Percentiles rank a stretch among this genome's conserved stretches.
Conservation (phyloP, 768 basidiomycete genomes). For the Rhodosporidiobolus odoratus region DNA sequence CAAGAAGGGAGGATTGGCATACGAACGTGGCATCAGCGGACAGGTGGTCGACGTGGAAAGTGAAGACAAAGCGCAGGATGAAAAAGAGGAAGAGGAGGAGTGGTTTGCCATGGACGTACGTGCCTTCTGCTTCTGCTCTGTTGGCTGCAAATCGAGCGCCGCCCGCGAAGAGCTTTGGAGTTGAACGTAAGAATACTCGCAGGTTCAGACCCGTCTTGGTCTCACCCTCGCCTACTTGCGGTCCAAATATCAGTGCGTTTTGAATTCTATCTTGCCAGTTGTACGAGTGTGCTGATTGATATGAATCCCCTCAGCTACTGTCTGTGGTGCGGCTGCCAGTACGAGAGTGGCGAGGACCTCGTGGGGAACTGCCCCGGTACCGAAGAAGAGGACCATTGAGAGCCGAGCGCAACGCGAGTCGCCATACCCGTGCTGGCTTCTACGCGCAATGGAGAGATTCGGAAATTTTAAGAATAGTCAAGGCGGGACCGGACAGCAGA, state of each 20-base stretch:
- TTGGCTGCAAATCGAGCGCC: too few species aligned
- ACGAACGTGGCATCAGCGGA: slow-evolving; percentile 18
- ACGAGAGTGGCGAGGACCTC: slow-evolving; percentile 17
- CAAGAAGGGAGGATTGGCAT: slow-evolving; percentile 19
- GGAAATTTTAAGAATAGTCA: too few species aligned
- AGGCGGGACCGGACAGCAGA: background rate
- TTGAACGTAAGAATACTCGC: too few species aligned
- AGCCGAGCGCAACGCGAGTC: background rate
- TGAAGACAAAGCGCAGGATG: slow-evolving; percentile 1
- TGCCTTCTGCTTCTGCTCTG: background rate
- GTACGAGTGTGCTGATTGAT: background rate
- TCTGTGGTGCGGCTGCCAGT: slow-evolving; percentile 40
- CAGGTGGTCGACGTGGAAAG: slow-evolving; percentile 16
- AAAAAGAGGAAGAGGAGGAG: slow-evolving; percentile 10
- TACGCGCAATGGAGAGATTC: too few species aligned
- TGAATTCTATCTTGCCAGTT: background rate
- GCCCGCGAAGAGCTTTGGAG: too few species aligned
- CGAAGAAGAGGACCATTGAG: slow-evolving; percentile 28
- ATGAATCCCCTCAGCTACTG: slow-evolving; percentile 31
- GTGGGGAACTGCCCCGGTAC: slow-evolving; percentile 21
- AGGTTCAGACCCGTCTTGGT: slow-evolving; percentile 31
- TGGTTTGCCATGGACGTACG: slow-evolving; percentile 35
- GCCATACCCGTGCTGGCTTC: too few species aligned
- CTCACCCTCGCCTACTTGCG: slow-evolving; percentile 37
- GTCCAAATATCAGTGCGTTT: slow-evolving; percentile 25